These are phyloP conservation scores for Halteria grandinella DNA, from an alignment of 73 alveolate species.

Conservation along the genomic window DNA sequence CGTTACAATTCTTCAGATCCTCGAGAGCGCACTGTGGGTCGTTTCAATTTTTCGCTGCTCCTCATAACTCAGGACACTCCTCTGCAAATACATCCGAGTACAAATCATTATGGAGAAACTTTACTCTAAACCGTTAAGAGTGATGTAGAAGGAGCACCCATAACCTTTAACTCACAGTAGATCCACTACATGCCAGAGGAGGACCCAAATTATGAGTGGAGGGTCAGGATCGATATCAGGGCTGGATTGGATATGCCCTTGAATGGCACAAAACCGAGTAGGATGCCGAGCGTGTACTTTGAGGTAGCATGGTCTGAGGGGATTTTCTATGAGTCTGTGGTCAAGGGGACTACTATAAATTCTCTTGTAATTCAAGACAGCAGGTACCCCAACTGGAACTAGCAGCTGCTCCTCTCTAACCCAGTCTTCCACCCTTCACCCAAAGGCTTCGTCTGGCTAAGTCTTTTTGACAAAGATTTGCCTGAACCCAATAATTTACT, in stretches of 20 bases:
- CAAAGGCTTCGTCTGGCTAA: conserved; percentile 95
- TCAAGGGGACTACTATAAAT: conserved; percentile 78
- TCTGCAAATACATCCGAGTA: background rate
- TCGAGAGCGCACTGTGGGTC: conserved; percentile 39
- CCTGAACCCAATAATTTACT: conserved; percentile 90
- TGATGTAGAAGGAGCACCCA: conserved; percentile 22
- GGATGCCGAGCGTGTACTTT: conserved; percentile 94
- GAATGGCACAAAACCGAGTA: conserved; percentile 85
- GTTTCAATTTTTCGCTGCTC: conserved; percentile 41
- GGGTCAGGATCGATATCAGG: conserved; percentile 96
- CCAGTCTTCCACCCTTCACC: conserved; percentile 82
- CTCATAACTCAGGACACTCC: conserved; percentile 10
- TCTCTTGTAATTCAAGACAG: conserved; percentile 87
- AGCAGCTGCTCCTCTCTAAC: conserved; percentile 87
- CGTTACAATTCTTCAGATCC: conserved; percentile 15
- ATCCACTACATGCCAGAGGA: conserved; percentile 93
- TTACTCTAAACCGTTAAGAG: conserved; percentile 14
- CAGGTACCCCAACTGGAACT: conserved; percentile 98
- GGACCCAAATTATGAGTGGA: conserved; percentile 94
- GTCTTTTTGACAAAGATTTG: conserved; percentile 86
- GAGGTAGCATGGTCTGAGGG: conserved; percentile 94
- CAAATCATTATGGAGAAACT: conserved; percentile 18
- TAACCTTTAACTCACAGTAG: conserved; percentile 65
- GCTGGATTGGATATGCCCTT: conserved; percentile 95
- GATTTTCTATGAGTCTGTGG: conserved; percentile 80